phyloP scores from a whole-genome alignment of 768 basidiomycete genomes.

The Erythrobasidium yunnanense region DNA sequence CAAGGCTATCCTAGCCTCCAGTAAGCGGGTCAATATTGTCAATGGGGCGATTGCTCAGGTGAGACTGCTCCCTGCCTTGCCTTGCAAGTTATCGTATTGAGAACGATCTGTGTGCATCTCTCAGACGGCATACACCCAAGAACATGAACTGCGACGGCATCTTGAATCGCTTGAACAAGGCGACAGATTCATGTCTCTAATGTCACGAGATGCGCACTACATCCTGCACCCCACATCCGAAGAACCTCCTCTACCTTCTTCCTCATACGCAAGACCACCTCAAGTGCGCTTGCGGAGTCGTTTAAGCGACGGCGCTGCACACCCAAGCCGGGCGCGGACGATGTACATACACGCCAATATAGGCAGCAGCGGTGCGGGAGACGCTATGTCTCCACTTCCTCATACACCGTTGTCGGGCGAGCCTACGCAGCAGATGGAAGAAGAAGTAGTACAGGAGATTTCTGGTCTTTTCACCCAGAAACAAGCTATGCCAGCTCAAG shows the following conservation, averaged over 20 bases:
- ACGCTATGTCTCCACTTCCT: too few species aligned
- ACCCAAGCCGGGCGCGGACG: background rate
- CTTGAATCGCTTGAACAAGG: conserved; percentile 2
- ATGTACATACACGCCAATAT: conserved; percentile 10
- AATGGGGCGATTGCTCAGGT: conserved; percentile 1
- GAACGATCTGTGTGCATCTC: background rate
- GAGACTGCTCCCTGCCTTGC: background rate
- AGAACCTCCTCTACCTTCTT: background rate
- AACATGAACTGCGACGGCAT: conserved; percentile 15
- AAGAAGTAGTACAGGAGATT: too few species aligned
- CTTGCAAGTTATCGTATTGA: background rate
- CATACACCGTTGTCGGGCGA: too few species aligned
- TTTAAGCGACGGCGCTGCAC: background rate
- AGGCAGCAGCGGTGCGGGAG: background rate
- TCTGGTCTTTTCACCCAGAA: too few species aligned
- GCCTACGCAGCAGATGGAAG: too few species aligned
- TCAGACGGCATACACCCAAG: background rate
- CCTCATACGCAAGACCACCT: background rate
- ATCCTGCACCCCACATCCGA: background rate
- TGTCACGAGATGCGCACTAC: conserved; percentile 7
- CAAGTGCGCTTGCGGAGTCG: background rate
- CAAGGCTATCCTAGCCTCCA: conserved; percentile 1
- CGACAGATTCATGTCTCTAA: conserved; percentile 5
- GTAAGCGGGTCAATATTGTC: background rate
- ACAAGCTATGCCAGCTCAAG: too few species aligned